phyloP scores from a whole-genome alignment of 768 basidiomycete genomes.

The Lentinula sp. region DNA sequence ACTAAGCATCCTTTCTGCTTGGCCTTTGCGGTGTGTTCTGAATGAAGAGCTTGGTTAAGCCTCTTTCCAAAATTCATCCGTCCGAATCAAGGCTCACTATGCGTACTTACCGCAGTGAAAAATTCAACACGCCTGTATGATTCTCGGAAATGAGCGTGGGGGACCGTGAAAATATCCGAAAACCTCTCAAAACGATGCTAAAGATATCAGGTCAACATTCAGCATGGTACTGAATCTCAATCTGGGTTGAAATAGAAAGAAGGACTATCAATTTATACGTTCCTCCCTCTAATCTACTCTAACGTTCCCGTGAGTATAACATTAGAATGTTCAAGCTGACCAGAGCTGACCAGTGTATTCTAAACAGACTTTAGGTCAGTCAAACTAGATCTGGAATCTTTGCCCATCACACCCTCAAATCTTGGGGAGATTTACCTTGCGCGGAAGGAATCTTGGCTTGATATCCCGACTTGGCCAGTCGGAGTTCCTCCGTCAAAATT shows the following conservation, averaged over 20 bases:
- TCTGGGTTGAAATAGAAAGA: neutral
- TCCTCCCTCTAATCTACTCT: neutral
- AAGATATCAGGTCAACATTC: neutral
- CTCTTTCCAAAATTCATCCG: too few relatives aligned
- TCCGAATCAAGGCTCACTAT: too few relatives aligned
- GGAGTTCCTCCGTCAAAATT: neutral
- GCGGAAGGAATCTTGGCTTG: neutral
- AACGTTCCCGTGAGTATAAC: neutral
- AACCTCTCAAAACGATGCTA: neutral
- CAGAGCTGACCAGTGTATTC: neutral
- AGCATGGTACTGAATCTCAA: neutral
- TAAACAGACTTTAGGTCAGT: neutral
- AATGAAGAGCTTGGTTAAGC: neutral
- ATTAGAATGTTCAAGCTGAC: neutral
- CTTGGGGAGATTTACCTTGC: neutral
- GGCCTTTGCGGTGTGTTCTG: neutral
- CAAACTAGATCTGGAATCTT: neutral
- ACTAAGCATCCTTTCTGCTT: neutral
- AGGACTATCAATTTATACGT: neutral
- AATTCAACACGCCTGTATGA: too few relatives aligned
- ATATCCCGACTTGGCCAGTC: neutral
- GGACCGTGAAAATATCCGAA: neutral
- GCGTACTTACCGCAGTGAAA: too few relatives aligned
- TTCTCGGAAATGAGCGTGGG: neutral
- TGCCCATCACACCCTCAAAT: neutral